Evolutionary conservation across 345 rosid species (phyloP), one percentile per base, ranked within the genome.

Genomic region (Dipteronia dyeriana): DNA sequence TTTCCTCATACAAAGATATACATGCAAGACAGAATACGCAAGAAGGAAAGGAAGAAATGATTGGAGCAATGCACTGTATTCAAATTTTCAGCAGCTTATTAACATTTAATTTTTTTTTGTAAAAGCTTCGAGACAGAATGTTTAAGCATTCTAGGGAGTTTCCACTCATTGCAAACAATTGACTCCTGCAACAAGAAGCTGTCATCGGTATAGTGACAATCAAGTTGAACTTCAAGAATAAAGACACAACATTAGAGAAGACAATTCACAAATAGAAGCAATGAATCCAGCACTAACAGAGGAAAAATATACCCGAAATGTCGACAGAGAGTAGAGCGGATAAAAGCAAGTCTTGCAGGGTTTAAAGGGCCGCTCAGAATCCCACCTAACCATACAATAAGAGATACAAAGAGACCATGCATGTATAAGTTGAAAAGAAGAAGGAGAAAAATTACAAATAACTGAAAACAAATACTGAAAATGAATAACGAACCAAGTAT

Each of bases 281-380:
- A 19, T 16, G n/a, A 53, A 53, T 53, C n/a, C n/a, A 53, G 57
- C n/a, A 59, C 3, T 59, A 60, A 45, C 63, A 34, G 6, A 68
- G 29, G 73, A 41, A 71, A 19, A 70, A 59, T 16, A 19, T 16
- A 94, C 99, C 92, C 70, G 75, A 96, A 96, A 82, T 94, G 97
- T 63, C 95, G 87, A 72, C 97, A 92, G 70, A 96, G 91, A 19
- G 97, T 83, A n/a, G 99, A 96, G 65, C 95, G 94, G 53, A 94
- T 86, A 83, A 96, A 96, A 79, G 98, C 95, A 67, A 96, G 83
- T 71, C 98, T 86, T 12, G 93, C 89, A 54, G 98, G 97, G 75
- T 73, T 89, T 94, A 76, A 91, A 96, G 1, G 98, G 97, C 47
- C 97, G 97, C 80, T 88, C 91, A 71, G 90, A 79, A 84, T 92